These are phyloP conservation scores for Endotrypanum monterogeii DNA, from an alignment of 208 protist species.

Conservation along the genomic window DNA sequence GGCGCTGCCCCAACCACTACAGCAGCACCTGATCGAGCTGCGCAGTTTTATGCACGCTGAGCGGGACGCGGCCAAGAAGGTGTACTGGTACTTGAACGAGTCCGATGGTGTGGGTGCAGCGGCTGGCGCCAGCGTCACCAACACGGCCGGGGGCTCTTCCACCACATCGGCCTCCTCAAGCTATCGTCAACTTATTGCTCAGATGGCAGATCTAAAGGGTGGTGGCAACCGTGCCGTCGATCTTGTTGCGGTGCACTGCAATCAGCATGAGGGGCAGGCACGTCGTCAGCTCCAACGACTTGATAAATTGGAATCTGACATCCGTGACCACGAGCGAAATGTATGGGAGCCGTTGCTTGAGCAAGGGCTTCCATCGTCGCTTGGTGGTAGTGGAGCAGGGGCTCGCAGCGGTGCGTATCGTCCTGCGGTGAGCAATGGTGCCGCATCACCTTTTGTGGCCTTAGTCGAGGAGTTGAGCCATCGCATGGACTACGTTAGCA, in stretches of 20 bases:
- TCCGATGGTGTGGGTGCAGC: not conserved
- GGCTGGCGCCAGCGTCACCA: not conserved
- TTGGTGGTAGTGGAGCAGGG: not conserved
- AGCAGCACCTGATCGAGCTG: constrained; percentile 79
- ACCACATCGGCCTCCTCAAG: constrained; percentile 22
- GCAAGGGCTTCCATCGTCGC: constrained; percentile 27
- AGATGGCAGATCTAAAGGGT: constrained; percentile 38
- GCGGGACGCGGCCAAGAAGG: constrained; percentile 48
- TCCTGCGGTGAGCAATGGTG: constrained; percentile 12
- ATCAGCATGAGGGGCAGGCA: constrained; percentile 57
- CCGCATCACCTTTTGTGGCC: constrained; percentile 33
- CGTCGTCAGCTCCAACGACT: constrained; percentile 43
- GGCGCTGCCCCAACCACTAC: constrained; percentile 59
- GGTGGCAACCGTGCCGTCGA: constrained; percentile 47
- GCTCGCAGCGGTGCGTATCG: constrained; percentile 29
- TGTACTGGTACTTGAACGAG: constrained; percentile 67
- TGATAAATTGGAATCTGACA: constrained; percentile 56
- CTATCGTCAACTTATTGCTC: constrained; percentile 33
- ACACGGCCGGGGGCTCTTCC: not conserved
- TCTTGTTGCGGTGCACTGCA: constrained; percentile 60
- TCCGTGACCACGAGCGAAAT: constrained; percentile 59
- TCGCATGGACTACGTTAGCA: constrained; percentile 47
- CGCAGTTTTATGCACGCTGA: constrained; percentile 77
- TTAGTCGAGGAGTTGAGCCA: constrained; percentile 41
- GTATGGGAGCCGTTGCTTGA: constrained; percentile 73